Conservation (phyloP, 176 grass and related monocot species). For the Oryza punctata region DNA sequence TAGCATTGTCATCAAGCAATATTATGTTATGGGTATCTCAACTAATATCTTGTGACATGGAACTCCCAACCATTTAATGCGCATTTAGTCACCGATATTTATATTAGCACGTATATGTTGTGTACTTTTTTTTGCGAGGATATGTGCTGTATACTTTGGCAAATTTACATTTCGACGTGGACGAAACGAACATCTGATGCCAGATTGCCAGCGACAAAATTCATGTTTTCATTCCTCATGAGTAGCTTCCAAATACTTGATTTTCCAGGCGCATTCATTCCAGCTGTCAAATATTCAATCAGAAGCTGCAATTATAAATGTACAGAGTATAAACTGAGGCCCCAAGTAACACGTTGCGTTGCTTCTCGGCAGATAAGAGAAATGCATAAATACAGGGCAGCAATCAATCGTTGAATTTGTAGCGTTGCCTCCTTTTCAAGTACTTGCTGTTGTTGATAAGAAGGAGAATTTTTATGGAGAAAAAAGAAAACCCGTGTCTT, state of each 20-base stretch:
- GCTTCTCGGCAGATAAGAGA: conserved; percentile 26
- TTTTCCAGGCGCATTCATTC: conserved; percentile 16
- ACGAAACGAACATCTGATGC: conserved; percentile 17
- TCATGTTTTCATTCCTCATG: neutral
- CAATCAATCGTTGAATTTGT: conserved; percentile 34
- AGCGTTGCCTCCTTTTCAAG: conserved; percentile 40
- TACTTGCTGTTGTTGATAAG: conserved; percentile 49
- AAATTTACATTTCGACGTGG: neutral
- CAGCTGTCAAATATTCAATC: conserved; percentile 27
- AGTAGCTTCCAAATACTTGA: conserved; percentile 38
- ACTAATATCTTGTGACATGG: conserved; percentile 1
- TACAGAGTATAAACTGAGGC: neutral
- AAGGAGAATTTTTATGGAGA: conserved; percentile 6
- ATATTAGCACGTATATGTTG: neutral
- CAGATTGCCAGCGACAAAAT: conserved; percentile 16
- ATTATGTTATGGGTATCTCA: neutral
- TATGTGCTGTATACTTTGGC: neutral
- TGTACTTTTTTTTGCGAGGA: no score
- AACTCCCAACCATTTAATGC: conserved; percentile 21
- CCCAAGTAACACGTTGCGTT: conserved; percentile 25
- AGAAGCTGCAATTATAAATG: neutral
- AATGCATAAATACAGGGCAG: conserved; percentile 2
- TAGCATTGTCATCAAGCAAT: conserved; percentile 3
- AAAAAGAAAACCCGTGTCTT: conserved; percentile 34
- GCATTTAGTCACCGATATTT: neutral